Conservation (phyloP, 371 early-diverging fungal species). For the Mucor sp. region DNA sequence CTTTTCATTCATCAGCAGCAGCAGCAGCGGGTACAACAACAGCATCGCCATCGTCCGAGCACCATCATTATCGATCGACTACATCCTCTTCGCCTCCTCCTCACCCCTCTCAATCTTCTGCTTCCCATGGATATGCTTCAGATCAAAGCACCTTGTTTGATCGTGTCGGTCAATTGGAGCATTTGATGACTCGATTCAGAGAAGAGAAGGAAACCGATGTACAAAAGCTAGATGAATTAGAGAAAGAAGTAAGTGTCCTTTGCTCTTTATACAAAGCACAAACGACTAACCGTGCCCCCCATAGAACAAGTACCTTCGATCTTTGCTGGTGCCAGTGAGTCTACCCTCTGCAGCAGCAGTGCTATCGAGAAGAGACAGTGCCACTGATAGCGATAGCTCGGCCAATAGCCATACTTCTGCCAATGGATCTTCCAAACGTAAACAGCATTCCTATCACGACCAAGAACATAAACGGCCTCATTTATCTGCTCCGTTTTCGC, state of each 20-base stretch:
- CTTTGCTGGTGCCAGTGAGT: slow-evolving; percentile 11
- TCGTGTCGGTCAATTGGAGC: slow-evolving; percentile 43
- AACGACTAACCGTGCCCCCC: not conserved
- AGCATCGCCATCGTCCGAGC: not conserved
- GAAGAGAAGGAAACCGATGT: slow-evolving; percentile 42
- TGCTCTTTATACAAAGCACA: not conserved
- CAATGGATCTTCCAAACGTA: not conserved
- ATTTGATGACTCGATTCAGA: slow-evolving; percentile 34
- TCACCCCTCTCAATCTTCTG: not conserved
- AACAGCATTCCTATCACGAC: not conserved
- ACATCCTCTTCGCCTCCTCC: not conserved
- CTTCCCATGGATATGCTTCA: not conserved
- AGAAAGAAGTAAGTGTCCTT: slow-evolving; percentile 33
- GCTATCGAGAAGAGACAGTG: not conserved
- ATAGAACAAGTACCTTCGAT: slow-evolving; percentile 23
- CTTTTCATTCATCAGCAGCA: not conserved
- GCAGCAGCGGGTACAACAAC: not conserved
- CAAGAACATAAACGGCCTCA: slow-evolving; percentile 3
- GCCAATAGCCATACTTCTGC: not conserved
- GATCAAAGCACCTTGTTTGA: slow-evolving; percentile 25
- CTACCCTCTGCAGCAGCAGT: not conserved
- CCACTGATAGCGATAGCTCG: not conserved
- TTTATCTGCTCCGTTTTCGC: not conserved
- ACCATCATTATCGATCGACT: not conserved
- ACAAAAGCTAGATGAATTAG: slow-evolving; percentile 34